Evolutionary conservation across 148 eudicot genomes (phyloP).

Genomic region (Vaccinium vitisidaea): DNA sequence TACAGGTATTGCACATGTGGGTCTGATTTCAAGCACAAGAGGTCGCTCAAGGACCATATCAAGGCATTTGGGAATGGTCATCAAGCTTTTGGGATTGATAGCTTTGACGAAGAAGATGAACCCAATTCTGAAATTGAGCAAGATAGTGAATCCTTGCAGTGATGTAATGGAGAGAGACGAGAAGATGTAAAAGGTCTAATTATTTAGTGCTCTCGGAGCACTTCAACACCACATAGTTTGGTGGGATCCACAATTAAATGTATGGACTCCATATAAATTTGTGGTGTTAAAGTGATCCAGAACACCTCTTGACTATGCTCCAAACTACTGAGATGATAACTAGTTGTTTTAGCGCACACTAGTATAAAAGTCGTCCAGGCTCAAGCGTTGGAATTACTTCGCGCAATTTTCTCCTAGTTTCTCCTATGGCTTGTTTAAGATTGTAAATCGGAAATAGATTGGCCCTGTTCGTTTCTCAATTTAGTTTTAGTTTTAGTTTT

Average conservation of each 20-base stretch:
- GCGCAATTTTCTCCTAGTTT: neutral
- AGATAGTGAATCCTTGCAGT: slow-evolving; percentile 41
- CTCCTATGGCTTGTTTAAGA: neutral
- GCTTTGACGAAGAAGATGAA: slow-evolving; percentile 74
- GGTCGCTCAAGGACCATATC: slow-evolving; percentile 73
- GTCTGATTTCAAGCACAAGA: slow-evolving; percentile 81
- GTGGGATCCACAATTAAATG: no score
- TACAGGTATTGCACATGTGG: slow-evolving; percentile 56
- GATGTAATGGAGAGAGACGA: neutral
- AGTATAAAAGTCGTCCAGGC: no score
- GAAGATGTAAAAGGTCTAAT: no score
- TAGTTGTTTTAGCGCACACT: no score
- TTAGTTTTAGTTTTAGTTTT: no score
- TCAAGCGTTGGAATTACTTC: neutral
- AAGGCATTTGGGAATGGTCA: slow-evolving; percentile 76
- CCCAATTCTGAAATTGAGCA: slow-evolving; percentile 77
- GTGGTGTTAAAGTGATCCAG: no score
- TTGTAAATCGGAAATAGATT: neutral
- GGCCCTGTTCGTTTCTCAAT: no score
- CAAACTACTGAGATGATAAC: no score
- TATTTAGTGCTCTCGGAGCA: no score
- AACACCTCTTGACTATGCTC: no score
- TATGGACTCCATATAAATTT: no score
- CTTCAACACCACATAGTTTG: no score
- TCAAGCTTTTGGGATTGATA: slow-evolving; percentile 62